phyloP scores from a whole-genome alignment of 306 rosid genomes.

The Rosa rugosa region DNA sequence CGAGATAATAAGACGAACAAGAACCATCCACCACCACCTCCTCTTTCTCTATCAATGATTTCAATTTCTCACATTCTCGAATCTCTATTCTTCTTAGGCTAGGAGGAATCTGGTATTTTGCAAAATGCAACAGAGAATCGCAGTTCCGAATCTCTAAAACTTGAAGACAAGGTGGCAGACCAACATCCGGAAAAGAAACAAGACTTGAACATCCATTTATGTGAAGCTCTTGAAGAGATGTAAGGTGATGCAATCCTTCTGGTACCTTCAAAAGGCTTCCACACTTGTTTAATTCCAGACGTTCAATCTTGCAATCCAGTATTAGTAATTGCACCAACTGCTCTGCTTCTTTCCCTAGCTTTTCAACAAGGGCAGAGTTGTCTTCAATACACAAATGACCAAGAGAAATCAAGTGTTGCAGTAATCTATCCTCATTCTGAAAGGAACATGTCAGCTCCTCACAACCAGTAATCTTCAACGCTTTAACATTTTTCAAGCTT shows the following conservation, averaged over 20 bases:
- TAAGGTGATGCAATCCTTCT: constrained; percentile 2
- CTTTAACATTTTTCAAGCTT: not conserved
- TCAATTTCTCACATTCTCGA: rapidly evolving
- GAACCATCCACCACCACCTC: not conserved
- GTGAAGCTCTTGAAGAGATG: not conserved
- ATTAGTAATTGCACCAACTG: not conserved
- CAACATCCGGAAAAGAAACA: not conserved
- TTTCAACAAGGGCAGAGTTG: not conserved
- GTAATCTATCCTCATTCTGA: not conserved
- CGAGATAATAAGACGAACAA: not conserved
- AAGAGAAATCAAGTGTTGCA: not conserved
- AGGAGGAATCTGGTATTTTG: not conserved
- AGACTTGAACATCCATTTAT: not conserved
- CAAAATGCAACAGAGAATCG: not conserved
- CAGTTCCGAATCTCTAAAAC: not conserved
- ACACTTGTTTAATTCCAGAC: not conserved
- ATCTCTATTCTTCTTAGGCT: not conserved
- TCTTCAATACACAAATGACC: not conserved
- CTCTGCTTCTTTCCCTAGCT: not conserved
- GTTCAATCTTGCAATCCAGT: not conserved
- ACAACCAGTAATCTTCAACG: not conserved
- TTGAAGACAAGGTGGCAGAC: not conserved
- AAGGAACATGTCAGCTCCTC: not conserved
- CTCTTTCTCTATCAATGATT: not conserved
- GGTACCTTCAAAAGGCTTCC: not conserved